These are phyloP conservation scores for Botrytis sinoallii DNA, from an alignment of 2,329 filamentous ascomycete species.

Conservation along the genomic window DNA sequence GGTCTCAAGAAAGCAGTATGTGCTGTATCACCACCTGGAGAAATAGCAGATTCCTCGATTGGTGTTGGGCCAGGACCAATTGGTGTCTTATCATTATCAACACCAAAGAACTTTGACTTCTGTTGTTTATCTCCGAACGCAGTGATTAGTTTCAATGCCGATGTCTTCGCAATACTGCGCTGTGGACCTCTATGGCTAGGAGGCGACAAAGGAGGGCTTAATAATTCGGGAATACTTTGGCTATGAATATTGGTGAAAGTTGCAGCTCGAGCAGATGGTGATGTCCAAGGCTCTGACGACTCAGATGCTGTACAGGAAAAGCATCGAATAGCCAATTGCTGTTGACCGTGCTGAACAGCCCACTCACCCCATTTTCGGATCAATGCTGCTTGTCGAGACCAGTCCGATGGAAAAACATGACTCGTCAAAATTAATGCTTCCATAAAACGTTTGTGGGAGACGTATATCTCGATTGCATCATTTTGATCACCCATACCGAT, in stretches of 20 bases:
- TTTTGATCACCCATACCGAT: conserved; percentile 89
- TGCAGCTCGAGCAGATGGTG: conserved; percentile 69
- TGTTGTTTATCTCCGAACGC: conserved; percentile 66
- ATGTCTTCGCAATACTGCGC: conserved; percentile 70
- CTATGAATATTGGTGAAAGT: conserved; percentile 57
- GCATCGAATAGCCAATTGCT: conserved; percentile 85
- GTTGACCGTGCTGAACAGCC: conserved; percentile 80
- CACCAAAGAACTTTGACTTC: conserved; percentile 62
- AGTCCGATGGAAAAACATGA: conserved; percentile 77
- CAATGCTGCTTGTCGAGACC: conserved; percentile 85
- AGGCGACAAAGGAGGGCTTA: conserved; percentile 73
- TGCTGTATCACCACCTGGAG: conserved; percentile 64
- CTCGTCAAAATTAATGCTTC: conserved; percentile 89
- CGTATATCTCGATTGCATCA: conserved; percentile 93
- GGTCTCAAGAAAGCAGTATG: conserved; percentile 66
- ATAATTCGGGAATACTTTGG: conserved; percentile 56
- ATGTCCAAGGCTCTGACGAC: conserved; percentile 82
- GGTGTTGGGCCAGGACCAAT: conserved; percentile 81
- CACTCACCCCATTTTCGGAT: conserved; percentile 94
- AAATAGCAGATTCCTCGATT: conserved; percentile 75
- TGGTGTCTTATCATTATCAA: conserved; percentile 65
- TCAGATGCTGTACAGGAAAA: conserved; percentile 89
- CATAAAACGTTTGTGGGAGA: conserved; percentile 87
- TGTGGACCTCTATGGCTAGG: conserved; percentile 60
- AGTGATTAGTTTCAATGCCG: conserved; percentile 86